phyloP scores from a whole-genome alignment of 306 rosid species.

The Betula pendula region DNA sequence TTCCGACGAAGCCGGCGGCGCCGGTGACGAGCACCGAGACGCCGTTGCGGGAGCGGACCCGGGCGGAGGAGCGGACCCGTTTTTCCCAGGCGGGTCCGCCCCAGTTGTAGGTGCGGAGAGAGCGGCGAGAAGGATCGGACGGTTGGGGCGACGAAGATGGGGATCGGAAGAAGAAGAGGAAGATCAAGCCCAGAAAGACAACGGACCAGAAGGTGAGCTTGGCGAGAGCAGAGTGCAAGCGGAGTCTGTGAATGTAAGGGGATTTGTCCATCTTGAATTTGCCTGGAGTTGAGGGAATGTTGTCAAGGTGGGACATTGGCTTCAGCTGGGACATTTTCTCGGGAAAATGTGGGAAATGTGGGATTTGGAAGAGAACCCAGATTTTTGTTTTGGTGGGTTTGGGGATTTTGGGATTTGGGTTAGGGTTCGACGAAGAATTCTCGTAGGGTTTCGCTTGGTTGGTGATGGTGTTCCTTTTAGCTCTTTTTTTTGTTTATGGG shows the following conservation, averaged over 20 bases:
- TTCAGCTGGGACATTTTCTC: conserved; percentile 50
- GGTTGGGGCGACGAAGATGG: conserved; percentile 49
- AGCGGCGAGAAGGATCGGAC: conserved; percentile 78
- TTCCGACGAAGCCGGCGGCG: conserved; percentile 89
- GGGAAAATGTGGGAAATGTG: conserved; percentile 24
- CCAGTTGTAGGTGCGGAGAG: conserved; percentile 67
- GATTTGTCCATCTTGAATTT: conserved; percentile 92
- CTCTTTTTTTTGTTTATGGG: conserved; percentile 18
- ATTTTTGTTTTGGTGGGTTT: conserved; percentile 9
- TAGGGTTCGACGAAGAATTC: conserved; percentile 31
- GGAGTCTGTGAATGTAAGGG: conserved; percentile 61
- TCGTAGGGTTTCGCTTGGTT: conserved; percentile 12
- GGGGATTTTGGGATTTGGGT: conserved; percentile 1
- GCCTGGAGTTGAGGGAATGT: conserved; percentile 87
- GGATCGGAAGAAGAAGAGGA: conserved; percentile 76
- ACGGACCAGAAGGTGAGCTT: conserved; percentile 84
- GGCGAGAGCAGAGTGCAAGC: conserved; percentile 76
- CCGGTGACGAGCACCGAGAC: conserved; percentile 85
- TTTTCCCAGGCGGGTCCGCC: conserved; percentile 97
- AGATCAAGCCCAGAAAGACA: conserved; percentile 69
- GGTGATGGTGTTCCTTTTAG: conserved; percentile 5
- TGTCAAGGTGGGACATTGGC: conserved; percentile 74
- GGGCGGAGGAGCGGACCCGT: conserved; percentile 66
- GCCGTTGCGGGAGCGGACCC: conserved; percentile 64
- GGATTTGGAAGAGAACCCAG: conserved; percentile 35